Percentiles rank a stretch among this genome's conserved stretches.
These are phyloP conservation scores for Geranium incanum DNA, from an alignment of 441 rosid species.

Conservation along the genomic window DNA sequence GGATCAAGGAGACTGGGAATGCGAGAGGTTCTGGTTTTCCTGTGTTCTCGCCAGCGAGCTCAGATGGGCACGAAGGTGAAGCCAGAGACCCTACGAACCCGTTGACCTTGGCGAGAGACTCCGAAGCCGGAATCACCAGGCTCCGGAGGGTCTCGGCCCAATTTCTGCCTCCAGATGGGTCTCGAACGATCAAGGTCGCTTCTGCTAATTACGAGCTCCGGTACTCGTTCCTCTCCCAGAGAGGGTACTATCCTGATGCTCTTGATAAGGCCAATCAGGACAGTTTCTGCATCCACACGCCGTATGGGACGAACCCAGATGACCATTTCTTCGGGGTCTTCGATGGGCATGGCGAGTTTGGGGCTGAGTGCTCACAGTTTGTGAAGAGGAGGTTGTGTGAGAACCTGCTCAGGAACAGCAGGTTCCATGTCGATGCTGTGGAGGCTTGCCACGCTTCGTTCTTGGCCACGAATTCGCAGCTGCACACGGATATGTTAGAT, in stretches of 20 bases:
- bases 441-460: slow-evolving; percentile 74
- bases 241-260: slow-evolving; percentile 97
- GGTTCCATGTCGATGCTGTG: slow-evolving; percentile 61
- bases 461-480: slow-evolving; percentile 61
- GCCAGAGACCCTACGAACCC: slow-evolving; percentile 48
- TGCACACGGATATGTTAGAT: slow-evolving; percentile 66
- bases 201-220: slow-evolving; percentile 53
- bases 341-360: slow-evolving; percentile 94
- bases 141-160: slow-evolving; percentile 91
- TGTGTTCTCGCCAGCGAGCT: slow-evolving; percentile 45
- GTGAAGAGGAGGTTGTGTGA: slow-evolving; percentile 74
- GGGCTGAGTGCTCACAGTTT: slow-evolving; percentile 91
- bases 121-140: slow-evolving; percentile 67
- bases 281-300: slow-evolving; percentile 90
- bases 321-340: slow-evolving; percentile 95
- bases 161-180: slow-evolving; percentile 85
- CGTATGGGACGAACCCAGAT: slow-evolving; percentile 56
- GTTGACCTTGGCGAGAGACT: slow-evolving; percentile 35
- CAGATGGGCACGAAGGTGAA: slow-evolving; percentile 27
- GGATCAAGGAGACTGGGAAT: slow-evolving; percentile 32
- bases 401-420: slow-evolving; percentile 61
- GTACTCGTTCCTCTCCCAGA: slow-evolving; percentile 75
- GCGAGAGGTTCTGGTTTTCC: slow-evolving; percentile 32
- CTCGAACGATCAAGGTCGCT: slow-evolving; percentile 55
- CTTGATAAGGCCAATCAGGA: slow-evolving; percentile 95